phyloP scores from a whole-genome alignment of 2,329 filamentous ascomycete genomes.

The Colletotrichum melonis region DNA sequence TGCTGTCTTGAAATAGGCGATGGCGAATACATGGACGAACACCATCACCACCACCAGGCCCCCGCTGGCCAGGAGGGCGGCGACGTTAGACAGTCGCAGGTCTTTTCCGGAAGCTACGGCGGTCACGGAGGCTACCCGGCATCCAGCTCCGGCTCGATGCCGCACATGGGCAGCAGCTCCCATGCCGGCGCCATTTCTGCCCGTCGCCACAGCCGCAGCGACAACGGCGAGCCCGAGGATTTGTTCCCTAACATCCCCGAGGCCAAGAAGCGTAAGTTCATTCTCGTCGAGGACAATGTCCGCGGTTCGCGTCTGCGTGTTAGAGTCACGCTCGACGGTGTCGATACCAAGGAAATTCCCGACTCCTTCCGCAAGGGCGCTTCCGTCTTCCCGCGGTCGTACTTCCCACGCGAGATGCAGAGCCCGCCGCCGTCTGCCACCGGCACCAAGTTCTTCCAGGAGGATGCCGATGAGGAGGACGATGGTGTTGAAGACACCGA shows the following conservation, averaged over 20 bases:
- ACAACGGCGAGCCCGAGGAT: slow-evolving; percentile 71
- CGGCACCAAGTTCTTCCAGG: slow-evolving; percentile 79
- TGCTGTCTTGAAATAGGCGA: slow-evolving; percentile 57
- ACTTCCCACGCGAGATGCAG: slow-evolving; percentile 94
- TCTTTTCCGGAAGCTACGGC: slow-evolving; percentile 73
- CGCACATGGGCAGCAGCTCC: slow-evolving; percentile 60
- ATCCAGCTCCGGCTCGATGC: slow-evolving; percentile 70
- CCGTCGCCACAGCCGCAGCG: slow-evolving; percentile 53
- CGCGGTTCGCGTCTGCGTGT: slow-evolving; percentile 86
- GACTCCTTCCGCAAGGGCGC: slow-evolving; percentile 93
- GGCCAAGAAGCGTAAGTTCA: slow-evolving; percentile 94
- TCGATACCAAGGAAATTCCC: slow-evolving; percentile 95
- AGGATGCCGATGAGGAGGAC: slow-evolving; percentile 71
- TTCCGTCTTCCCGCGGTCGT: slow-evolving; percentile 90
- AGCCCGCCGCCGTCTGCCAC: slow-evolving; percentile 81
- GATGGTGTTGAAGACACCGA: slow-evolving; percentile 64
- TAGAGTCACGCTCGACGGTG: slow-evolving; percentile 90
- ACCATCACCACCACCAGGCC: slow-evolving; percentile 74
- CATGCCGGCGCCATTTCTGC: slow-evolving; percentile 48
- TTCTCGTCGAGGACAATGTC: slow-evolving; percentile 90
- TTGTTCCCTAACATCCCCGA: slow-evolving; percentile 92
- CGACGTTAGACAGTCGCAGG: slow-evolving; percentile 78
- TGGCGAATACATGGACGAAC: slow-evolving; percentile 71
- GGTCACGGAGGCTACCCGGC: slow-evolving; percentile 71
- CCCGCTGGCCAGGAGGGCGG: slow-evolving; percentile 61